phyloP scores from a whole-genome alignment of 1,139 yeast species.

The Scheffersomyces segobiensis region DNA sequence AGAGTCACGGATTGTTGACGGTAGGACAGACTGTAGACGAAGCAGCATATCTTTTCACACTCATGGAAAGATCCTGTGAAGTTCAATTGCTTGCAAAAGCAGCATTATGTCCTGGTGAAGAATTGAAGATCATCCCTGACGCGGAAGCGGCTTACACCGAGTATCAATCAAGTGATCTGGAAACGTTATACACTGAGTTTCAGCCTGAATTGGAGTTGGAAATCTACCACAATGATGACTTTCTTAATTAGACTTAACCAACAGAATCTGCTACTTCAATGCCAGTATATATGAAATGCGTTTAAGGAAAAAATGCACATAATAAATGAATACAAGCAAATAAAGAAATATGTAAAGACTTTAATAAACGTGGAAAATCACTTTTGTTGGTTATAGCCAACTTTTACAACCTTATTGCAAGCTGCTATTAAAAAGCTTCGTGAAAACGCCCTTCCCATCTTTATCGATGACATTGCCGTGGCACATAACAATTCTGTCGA shows the following conservation, averaged over 20 bases:
- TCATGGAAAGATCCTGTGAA: conserved; percentile 65
- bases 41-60: conserved; percentile 71
- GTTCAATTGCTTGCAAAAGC: conserved; percentile 70
- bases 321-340: background rate
- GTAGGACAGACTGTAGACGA: conserved; percentile 80
- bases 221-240: conserved; percentile 20
- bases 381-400: background rate
- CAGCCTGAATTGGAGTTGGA: conserved; percentile 61
- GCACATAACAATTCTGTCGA: conserved; percentile 52
- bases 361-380: no score
- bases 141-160: conserved; percentile 72
- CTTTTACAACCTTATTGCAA: background rate
- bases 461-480: conserved; percentile 58
- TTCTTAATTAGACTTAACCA: conserved; percentile 10
- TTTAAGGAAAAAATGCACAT: background rate
- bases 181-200: conserved; percentile 68
- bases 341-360: no score
- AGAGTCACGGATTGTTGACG: conserved; percentile 78
- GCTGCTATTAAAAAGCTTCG: conserved; percentile 8
- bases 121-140: conserved; percentile 44
- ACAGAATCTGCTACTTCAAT: background rate
- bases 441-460: conserved; percentile 38
- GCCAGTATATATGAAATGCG: background rate
- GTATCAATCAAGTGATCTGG: conserved; percentile 63
- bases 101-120: conserved; percentile 27